phyloP scores from a whole-genome alignment of 2,329 filamentous ascomycete species.

The Onygenales sp. region DNA sequence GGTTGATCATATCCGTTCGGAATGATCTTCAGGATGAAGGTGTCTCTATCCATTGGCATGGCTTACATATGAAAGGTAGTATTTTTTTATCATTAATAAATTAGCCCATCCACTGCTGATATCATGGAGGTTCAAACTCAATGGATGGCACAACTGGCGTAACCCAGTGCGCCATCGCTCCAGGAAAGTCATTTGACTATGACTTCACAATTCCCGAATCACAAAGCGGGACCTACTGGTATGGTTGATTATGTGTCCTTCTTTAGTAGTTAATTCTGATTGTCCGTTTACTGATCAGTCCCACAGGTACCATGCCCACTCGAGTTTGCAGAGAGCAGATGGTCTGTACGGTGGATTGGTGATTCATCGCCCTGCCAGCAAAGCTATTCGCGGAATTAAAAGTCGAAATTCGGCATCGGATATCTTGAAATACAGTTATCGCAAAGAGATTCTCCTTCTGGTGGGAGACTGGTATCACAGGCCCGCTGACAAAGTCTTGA shows the following conservation, averaged over 20 bases:
- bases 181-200: slow-evolving; percentile 43
- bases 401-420: slow-evolving; percentile 11
- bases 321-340: slow-evolving; percentile 34
- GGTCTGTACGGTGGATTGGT: slow-evolving; percentile 41
- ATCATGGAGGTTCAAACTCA: slow-evolving; percentile 13
- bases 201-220: slow-evolving; percentile 29
- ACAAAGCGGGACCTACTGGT: slow-evolving; percentile 42
- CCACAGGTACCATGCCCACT: slow-evolving; percentile 34
- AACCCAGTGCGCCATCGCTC: slow-evolving; percentile 57
- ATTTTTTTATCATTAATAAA: not conserved
- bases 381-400: slow-evolving; percentile 8
- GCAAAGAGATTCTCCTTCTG: slow-evolving; percentile 37
- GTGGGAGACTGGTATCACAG: slow-evolving; percentile 44
- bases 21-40: slow-evolving; percentile 33
- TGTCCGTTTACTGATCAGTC: not conserved
- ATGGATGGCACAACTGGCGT: slow-evolving; percentile 44
- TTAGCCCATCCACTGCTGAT: not conserved
- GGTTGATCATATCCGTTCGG: slow-evolving; percentile 32
- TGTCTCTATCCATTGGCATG: slow-evolving; percentile 41
- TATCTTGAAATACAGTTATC: slow-evolving; percentile 16
- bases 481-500: slow-evolving; percentile 30
- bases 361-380: slow-evolving; percentile 31
- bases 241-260: slow-evolving; percentile 2
- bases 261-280: not conserved
- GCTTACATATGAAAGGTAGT: slow-evolving; percentile 32